These are phyloP conservation scores for Aspergillaceae sp. DNA, from an alignment of 2,329 filamentous ascomycete genomes.

Conservation along the genomic window DNA sequence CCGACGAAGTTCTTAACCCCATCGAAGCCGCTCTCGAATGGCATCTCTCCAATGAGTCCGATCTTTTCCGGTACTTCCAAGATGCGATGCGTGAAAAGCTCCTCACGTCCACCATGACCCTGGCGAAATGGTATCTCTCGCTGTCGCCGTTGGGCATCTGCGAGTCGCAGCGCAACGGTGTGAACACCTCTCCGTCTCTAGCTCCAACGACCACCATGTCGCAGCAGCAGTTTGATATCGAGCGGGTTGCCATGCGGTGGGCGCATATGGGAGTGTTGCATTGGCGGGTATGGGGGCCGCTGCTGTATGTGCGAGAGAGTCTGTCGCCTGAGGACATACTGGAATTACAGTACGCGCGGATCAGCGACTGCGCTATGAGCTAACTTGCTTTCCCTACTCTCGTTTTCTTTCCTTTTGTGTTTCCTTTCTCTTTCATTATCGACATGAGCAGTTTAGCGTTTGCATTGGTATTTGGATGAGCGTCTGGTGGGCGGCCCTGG, in stretches of 20 bases:
- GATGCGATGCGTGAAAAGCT: slow-evolving; percentile 25
- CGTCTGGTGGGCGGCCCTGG: too few species aligned
- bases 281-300: slow-evolving; percentile 77
- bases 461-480: slow-evolving; percentile 2
- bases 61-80: slow-evolving; percentile 27
- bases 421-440: not conserved
- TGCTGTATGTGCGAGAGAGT: slow-evolving; percentile 53
- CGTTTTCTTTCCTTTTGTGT: not conserved
- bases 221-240: slow-evolving; percentile 26
- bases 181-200: slow-evolving; percentile 1
- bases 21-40: slow-evolving; percentile 28
- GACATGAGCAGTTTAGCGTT: slow-evolving; percentile 5
- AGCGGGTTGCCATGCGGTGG: slow-evolving; percentile 60
- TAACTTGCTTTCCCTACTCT: not conserved
- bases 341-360: not conserved
- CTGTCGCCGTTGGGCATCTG: slow-evolving; percentile 38
- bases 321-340: slow-evolving; percentile 11
- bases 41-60: slow-evolving; percentile 26
- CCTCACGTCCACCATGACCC: slow-evolving; percentile 20
- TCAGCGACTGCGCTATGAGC: not conserved
- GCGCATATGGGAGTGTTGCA: slow-evolving; percentile 78
- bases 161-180: slow-evolving; percentile 29
- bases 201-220: slow-evolving; percentile 11
- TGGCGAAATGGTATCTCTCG: slow-evolving; percentile 30
- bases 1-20: slow-evolving; percentile 24